Evolutionary conservation across 192 early-diverging fungal species (phyloP).

Genomic region (Thamnidium elegans): DNA sequence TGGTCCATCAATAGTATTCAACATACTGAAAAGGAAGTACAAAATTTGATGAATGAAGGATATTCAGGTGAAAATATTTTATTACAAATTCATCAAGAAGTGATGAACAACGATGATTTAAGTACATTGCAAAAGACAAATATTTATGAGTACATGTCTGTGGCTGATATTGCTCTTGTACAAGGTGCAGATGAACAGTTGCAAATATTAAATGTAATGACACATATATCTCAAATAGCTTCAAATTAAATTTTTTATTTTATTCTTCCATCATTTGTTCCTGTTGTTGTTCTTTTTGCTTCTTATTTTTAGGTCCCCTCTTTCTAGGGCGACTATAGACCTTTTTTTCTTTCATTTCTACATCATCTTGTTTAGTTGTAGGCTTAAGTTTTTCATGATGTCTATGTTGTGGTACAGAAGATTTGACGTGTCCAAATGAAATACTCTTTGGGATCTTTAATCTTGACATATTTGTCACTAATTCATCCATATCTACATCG

Average conservation of each 20-base stretch:
- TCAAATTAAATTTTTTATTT: background rate
- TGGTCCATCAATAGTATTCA: slow-evolving; percentile 50
- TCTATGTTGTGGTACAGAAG: background rate
- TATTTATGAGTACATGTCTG: slow-evolving; percentile 63
- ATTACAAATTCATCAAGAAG: slow-evolving; percentile 52
- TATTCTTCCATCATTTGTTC: background rate
- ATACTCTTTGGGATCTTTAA: slow-evolving; percentile 23
- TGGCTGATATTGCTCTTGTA: slow-evolving; percentile 67
- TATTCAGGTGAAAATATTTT: slow-evolving; percentile 76
- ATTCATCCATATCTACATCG: slow-evolving; percentile 18
- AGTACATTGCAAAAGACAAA: slow-evolving; percentile 70
- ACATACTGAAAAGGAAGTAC: slow-evolving; percentile 50
- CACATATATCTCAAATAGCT: slow-evolving; percentile 42
- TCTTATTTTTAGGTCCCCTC: slow-evolving; percentile 2
- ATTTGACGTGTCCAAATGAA: slow-evolving; percentile 19
- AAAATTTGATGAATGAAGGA: slow-evolving; percentile 62
- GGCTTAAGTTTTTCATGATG: background rate
- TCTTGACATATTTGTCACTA: slow-evolving; percentile 9
- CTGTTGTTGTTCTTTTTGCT: background rate
- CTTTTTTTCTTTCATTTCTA: background rate
- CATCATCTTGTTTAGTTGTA: background rate
- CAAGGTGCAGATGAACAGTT: slow-evolving; percentile 92
- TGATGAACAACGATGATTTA: slow-evolving; percentile 61
- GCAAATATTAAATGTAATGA: slow-evolving; percentile 71
- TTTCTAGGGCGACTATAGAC: background rate